A percentile compares a stretch with the other conserved stretches of the same genome.
These are phyloP conservation scores for Ustilago nuda DNA, from an alignment of 1,284 basidiomycete genomes.

Conservation along the genomic window DNA sequence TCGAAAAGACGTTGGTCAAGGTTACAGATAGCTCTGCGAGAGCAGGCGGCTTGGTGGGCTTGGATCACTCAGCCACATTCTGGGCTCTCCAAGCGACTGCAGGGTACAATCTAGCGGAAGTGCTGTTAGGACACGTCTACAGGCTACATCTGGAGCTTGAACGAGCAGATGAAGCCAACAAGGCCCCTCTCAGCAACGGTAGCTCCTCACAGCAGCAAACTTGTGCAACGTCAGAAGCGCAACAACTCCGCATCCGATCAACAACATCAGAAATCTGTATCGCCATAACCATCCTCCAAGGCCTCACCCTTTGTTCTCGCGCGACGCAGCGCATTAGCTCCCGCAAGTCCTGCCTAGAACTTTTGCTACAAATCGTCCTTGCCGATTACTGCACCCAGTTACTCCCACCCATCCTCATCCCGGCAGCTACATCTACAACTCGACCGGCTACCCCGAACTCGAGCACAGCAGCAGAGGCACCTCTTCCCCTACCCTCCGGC, in stretches of 20 bases:
- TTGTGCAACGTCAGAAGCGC: conserved; percentile 11
- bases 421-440: conserved; percentile 11
- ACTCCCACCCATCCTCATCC: conserved; percentile 35
- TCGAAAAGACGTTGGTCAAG: conserved; percentile 38
- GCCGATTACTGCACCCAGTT: conserved; percentile 43
- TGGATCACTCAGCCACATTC: conserved; percentile 29
- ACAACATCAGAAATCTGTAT: conserved; percentile 37
- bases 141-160: conserved; percentile 37
- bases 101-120: conserved; percentile 40
- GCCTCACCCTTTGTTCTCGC: conserved; percentile 40
- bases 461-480: conserved; percentile 12
- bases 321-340: conserved; percentile 30
- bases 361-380: conserved; percentile 37
- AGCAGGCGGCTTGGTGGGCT: conserved; percentile 2
- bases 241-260: conserved; percentile 23
- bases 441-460: conserved; percentile 19
- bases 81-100: conserved; percentile 37
- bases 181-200: background rate
- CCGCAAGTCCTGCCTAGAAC: conserved; percentile 42
- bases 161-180: conserved; percentile 22
- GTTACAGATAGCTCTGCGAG: conserved; percentile 9
- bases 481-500: conserved; percentile 34
- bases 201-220: background rate
- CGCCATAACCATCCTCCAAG: conserved; percentile 46
- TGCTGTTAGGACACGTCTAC: conserved; percentile 33